Percentiles rank a stretch among this genome's conserved stretches.
Conservation (phyloP, 345 rosid species). For the Dipteronia sinensis region DNA sequence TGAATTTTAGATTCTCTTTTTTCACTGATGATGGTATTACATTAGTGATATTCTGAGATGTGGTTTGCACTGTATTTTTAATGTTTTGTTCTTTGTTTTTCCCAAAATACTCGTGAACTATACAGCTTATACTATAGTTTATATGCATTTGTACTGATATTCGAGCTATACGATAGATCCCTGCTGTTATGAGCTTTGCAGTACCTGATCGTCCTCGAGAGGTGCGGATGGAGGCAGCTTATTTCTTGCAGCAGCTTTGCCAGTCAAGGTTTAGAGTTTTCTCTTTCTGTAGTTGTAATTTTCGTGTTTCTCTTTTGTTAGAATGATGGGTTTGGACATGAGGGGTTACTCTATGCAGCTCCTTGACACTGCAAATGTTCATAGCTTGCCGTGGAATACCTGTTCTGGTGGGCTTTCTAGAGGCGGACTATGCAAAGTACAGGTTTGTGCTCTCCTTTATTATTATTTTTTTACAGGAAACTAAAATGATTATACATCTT, state of each 20-base stretch:
- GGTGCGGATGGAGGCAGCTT: conserved; percentile 94
- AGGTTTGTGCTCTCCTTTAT: conserved; percentile 52
- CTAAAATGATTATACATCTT: too few relatives aligned
- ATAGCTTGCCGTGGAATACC: conserved; percentile 97
- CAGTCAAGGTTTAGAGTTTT: conserved; percentile 71
- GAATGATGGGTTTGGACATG: conserved; percentile 27
- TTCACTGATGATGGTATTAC: not conserved
- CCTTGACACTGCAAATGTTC: conserved; percentile 98
- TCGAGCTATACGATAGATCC: conserved; percentile 55
- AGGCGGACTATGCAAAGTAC: conserved; percentile 94
- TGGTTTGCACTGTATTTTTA: not conserved
- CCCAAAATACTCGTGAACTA: not conserved
- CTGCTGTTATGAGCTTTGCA: conserved; percentile 77
- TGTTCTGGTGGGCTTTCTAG: conserved; percentile 89
- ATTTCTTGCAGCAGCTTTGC: conserved; percentile 93
- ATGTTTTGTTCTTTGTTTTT: conserved; percentile 7
- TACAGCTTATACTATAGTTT: not conserved
- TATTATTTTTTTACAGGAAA: too few relatives aligned
- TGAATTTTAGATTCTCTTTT: not conserved
- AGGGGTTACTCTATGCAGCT: conserved; percentile 51
- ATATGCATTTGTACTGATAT: conserved; percentile 3
- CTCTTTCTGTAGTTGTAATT: conserved; percentile 13
- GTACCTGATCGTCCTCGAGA: conserved; percentile 83
- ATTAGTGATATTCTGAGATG: not conserved
- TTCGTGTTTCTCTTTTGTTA: not conserved